Evolutionary conservation across 2,329 filamentous ascomycete species (phyloP).

Genomic region (Zopfia rhizophila): DNA sequence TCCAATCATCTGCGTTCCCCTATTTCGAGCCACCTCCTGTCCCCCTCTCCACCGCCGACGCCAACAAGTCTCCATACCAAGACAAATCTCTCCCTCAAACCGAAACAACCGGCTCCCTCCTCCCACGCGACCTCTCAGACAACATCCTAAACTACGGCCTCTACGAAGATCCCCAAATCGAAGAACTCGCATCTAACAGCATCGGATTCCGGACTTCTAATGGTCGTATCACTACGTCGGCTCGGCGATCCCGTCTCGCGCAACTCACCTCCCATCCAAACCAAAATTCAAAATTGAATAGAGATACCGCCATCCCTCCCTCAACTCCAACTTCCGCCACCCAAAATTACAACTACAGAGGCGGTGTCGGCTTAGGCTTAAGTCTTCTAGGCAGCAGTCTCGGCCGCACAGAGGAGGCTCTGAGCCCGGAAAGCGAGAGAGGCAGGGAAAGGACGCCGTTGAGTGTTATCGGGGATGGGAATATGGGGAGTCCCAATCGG

Average conservation of each 20-base stretch:
- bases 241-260: conserved; percentile 17
- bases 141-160: conserved; percentile 34
- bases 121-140: conserved; percentile 30
- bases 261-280: neutral
- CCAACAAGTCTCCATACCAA: neutral
- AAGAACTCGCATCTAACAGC: conserved; percentile 28
- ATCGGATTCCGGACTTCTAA: conserved; percentile 28
- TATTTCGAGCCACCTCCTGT: conserved; percentile 32
- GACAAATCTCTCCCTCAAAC: conserved; percentile 3
- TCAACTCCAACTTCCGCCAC: conserved; percentile 9
- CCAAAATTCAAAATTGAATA: no score
- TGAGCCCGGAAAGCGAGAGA: conserved; percentile 17
- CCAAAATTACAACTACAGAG: neutral
- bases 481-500: conserved; percentile 21
- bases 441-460: conserved; percentile 28
- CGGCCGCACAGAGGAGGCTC: neutral
- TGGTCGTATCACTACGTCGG: conserved; percentile 15
- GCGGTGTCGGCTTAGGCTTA: conserved; percentile 1
- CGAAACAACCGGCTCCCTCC: conserved; percentile 9
- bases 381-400: conserved; percentile 1
- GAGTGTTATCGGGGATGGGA: conserved; percentile 21
- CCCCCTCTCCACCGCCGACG: conserved; percentile 5
- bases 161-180: conserved; percentile 30
- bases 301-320: conserved; percentile 2
- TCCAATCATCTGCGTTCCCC: conserved; percentile 43